These are phyloP conservation scores for Pleurotus salmoneostramineus DNA, from an alignment of 768 basidiomycete genomes.

Conservation along the genomic window DNA sequence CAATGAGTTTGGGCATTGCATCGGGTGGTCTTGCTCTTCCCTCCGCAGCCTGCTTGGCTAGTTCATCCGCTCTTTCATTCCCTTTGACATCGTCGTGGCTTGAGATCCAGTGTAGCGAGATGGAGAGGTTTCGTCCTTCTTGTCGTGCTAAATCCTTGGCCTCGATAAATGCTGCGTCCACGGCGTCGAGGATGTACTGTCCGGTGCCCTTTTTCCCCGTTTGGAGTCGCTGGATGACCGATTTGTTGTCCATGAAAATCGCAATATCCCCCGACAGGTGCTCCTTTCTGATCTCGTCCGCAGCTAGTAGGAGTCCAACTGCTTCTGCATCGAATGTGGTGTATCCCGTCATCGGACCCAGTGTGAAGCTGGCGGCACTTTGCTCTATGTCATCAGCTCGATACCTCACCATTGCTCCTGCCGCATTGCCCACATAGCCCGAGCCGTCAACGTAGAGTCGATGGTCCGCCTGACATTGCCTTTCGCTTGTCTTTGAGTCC, in stretches of 20 bases:
- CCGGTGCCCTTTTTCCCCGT: neutral
- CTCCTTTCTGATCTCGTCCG: conserved; percentile 7
- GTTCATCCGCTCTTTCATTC: conserved; percentile 13
- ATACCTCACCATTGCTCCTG: neutral
- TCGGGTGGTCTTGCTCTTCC: neutral
- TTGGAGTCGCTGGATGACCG: conserved; percentile 2
- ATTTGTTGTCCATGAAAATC: conserved; percentile 14
- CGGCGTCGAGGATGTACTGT: neutral
- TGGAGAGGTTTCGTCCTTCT: neutral
- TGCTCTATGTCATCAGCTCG: neutral
- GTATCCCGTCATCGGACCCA: neutral
- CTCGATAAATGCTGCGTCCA: neutral
- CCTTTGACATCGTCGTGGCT: conserved; percentile 17
- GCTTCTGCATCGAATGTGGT: conserved; percentile 18
- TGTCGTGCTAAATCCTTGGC: neutral
- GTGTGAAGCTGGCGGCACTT: neutral
- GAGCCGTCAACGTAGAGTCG: neutral
- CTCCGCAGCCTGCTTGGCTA: conserved; percentile 18
- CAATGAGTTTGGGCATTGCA: neutral
- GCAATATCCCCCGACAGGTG: neutral
- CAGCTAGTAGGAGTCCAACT: conserved; percentile 15
- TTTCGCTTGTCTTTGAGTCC: neutral
- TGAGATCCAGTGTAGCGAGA: conserved; percentile 20
- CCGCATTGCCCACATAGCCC: neutral
- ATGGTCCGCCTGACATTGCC: neutral